These are phyloP conservation scores for Hymenoscyphus fraxineus DNA, from an alignment of 2,329 filamentous ascomycete species.

Conservation along the genomic window DNA sequence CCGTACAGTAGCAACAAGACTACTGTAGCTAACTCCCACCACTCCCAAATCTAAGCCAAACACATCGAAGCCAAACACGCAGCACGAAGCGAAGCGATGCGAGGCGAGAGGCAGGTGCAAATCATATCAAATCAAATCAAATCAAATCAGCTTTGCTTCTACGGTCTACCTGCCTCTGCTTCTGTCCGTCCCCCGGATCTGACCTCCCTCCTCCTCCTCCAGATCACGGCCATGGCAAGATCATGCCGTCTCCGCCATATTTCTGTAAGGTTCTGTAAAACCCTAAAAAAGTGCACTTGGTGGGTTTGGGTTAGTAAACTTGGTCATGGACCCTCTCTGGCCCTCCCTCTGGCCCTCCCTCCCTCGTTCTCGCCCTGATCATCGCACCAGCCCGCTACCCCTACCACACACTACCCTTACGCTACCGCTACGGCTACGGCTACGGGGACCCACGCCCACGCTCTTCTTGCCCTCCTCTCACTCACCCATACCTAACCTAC, in stretches of 20 bases:
- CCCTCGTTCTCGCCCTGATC: not conserved
- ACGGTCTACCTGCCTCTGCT: no score
- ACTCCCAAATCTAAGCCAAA: no score
- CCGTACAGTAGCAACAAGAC: no score
- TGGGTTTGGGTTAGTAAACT: constrained; percentile 1
- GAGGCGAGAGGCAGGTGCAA: not conserved
- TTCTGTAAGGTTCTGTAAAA: constrained; percentile 3
- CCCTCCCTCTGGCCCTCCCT: not conserved
- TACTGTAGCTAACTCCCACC: no score
- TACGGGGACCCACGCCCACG: constrained; percentile 1
- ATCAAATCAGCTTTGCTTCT: no score
- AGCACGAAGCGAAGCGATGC: no score
- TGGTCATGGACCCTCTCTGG: constrained; percentile 1
- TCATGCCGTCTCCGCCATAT: not conserved
- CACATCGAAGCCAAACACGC: no score
- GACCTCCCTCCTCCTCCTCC: not conserved
- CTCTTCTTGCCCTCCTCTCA: no score
- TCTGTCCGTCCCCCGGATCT: not conserved
- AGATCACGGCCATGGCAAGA: no score
- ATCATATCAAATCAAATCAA: not conserved
- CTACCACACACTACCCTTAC: not conserved
- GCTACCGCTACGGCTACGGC: constrained; percentile 1
- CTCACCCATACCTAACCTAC: constrained; percentile 3
- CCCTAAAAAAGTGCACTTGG: not conserved
- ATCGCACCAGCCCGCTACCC: not conserved